phyloP scores from a whole-genome alignment of 148 eudicot genomes.

The Chenopodium suecicum region DNA sequence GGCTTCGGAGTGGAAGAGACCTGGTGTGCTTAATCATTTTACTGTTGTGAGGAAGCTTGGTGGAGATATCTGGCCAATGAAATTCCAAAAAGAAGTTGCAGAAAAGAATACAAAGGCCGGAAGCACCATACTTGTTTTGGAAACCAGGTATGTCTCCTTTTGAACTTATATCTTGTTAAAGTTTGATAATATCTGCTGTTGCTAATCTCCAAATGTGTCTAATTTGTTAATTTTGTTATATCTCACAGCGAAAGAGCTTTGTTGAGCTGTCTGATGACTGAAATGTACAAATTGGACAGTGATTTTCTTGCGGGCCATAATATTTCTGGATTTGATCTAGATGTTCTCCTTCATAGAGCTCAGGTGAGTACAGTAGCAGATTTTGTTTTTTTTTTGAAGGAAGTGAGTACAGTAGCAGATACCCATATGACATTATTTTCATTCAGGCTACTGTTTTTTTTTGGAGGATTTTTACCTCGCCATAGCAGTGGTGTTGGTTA shows the following conservation, averaged over 20 bases:
- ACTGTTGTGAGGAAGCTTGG: slow-evolving; percentile 84
- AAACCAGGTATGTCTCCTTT: slow-evolving; percentile 59
- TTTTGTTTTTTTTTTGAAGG: no score
- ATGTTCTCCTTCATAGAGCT: slow-evolving; percentile 87
- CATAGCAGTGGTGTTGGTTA: not conserved
- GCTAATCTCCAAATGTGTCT: not conserved
- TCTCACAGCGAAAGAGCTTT: slow-evolving; percentile 88
- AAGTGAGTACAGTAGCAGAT: slow-evolving; percentile 34
- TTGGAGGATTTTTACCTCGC: not conserved
- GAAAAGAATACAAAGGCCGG: slow-evolving; percentile 74
- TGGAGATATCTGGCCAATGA: slow-evolving; percentile 83
- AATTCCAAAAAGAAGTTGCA: slow-evolving; percentile 64
- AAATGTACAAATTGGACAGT: slow-evolving; percentile 85
- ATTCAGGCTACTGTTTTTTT: not conserved
- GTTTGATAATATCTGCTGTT: not conserved
- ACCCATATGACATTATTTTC: not conserved
- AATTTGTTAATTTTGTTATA: slow-evolving; percentile 6
- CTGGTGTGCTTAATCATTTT: slow-evolving; percentile 80
- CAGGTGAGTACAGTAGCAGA: slow-evolving; percentile 50
- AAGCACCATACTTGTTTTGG: slow-evolving; percentile 54
- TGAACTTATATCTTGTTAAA: not conserved
- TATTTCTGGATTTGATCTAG: slow-evolving; percentile 97
- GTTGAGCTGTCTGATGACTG: slow-evolving; percentile 73
- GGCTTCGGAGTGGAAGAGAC: slow-evolving; percentile 79
- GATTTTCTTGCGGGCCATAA: slow-evolving; percentile 98